These are phyloP conservation scores for Xylaria grammica DNA, from an alignment of 495 filamentous ascomycete genomes.

Conservation along the genomic window DNA sequence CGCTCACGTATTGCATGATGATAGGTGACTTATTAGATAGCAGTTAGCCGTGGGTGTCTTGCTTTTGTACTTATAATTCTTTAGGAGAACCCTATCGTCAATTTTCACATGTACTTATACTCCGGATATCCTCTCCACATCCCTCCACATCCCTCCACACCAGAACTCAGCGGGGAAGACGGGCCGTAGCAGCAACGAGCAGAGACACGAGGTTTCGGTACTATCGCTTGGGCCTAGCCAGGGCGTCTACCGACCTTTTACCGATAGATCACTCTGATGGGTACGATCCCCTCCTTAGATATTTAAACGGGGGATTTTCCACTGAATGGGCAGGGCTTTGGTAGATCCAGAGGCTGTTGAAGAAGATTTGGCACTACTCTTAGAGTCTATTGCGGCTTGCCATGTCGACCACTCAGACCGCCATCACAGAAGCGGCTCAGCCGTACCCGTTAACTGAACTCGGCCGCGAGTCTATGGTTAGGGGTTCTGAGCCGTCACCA, in stretches of 20 bases:
- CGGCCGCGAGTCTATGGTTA: constrained; percentile 4
- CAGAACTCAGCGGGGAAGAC: constrained; percentile 3
- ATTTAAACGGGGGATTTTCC: background rate
- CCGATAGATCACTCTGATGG: background rate
- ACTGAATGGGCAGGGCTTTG: background rate
- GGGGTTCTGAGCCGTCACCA: constrained; percentile 26
- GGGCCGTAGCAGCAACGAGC: constrained; percentile 4
- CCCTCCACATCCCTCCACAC: constrained; percentile 15
- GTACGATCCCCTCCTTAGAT: background rate
- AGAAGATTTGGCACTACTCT: background rate
- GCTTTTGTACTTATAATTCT: no score
- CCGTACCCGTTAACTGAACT: constrained; percentile 32
- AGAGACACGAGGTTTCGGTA: no score
- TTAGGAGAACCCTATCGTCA: no score
- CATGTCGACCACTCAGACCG: constrained; percentile 32
- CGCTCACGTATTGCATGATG: no score
- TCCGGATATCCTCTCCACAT: background rate
- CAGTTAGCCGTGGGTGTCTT: no score
- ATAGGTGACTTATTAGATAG: no score
- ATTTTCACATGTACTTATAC: no score
- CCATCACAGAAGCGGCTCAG: constrained; percentile 20
- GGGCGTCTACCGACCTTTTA: constrained; percentile 14
- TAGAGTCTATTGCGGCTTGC: background rate
- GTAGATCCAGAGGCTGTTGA: background rate
- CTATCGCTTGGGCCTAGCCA: no score